Conservation (phyloP, 1,139 yeast genomes). For the Ogataea hybrid region DNA sequence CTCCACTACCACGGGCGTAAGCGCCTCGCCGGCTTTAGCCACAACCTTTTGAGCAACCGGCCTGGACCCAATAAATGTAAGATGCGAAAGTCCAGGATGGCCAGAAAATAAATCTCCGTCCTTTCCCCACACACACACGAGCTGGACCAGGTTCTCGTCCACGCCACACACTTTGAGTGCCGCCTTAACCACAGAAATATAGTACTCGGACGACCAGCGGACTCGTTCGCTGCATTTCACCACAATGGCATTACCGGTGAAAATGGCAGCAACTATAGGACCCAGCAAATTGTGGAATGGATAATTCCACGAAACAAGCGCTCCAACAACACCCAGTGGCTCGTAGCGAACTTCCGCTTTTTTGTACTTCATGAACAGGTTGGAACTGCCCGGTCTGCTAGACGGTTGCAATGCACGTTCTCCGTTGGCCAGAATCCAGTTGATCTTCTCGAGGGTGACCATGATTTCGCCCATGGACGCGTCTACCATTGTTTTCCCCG, state of each 20-base stretch:
- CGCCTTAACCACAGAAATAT: constrained; percentile 62
- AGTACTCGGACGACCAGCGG: constrained; percentile 89
- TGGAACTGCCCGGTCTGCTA: constrained; percentile 82
- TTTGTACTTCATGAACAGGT: constrained; percentile 76
- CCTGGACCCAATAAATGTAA: constrained; percentile 94
- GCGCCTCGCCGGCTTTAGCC: constrained; percentile 71
- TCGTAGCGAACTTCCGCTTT: constrained; percentile 92
- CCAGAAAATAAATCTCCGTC: constrained; percentile 83
- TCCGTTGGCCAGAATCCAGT: constrained; percentile 87
- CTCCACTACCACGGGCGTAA: constrained; percentile 93
- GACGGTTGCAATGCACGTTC: constrained; percentile 69
- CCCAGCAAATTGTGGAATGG: constrained; percentile 93
- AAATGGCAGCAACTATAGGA: constrained; percentile 82
- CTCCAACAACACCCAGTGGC: constrained; percentile 84
- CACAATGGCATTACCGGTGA: constrained; percentile 87
- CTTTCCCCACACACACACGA: constrained; percentile 76
- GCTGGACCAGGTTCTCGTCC: constrained; percentile 80
- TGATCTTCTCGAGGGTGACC: constrained; percentile 88
- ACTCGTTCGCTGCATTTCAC: constrained; percentile 95
- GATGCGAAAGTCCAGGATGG: constrained; percentile 78
- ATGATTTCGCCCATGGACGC: constrained; percentile 95
- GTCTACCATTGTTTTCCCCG: constrained; percentile 93
- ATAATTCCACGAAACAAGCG: constrained; percentile 94
- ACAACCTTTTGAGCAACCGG: constrained; percentile 90
- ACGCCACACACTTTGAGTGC: constrained; percentile 72